A percentile compares a stretch with the other conserved stretches of the same genome.
Conservation (phyloP, 495 filamentous ascomycete genomes). For the Parathielavia appendiculata region DNA sequence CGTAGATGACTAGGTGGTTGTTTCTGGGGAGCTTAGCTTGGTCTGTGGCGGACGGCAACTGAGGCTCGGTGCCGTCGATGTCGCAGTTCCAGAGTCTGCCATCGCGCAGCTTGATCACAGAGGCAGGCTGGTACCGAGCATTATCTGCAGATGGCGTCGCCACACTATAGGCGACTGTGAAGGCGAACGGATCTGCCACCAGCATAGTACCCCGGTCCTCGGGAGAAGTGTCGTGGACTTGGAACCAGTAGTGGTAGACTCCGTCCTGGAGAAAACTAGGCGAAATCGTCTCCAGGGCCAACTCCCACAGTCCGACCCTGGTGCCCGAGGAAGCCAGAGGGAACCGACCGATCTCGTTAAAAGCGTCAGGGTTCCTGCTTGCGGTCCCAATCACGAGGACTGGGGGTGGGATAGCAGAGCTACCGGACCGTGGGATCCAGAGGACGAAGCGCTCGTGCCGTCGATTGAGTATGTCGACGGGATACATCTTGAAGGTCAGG, state of each 20-base stretch:
- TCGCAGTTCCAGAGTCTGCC: constrained; percentile 31
- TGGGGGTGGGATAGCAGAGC: background rate
- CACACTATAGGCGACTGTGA: constrained; percentile 27
- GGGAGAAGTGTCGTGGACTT: constrained; percentile 21
- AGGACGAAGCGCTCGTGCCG: constrained; percentile 27
- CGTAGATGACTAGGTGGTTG: constrained; percentile 33
- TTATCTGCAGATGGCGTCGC: background rate
- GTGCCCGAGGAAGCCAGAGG: constrained; percentile 8
- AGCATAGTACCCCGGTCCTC: constrained; percentile 7
- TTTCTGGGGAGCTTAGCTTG: constrained; percentile 28
- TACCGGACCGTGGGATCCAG: constrained; percentile 22
- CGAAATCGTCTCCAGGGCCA: constrained; percentile 18
- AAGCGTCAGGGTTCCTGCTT: background rate
- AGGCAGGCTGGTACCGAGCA: constrained; percentile 20
- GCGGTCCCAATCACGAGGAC: constrained; percentile 21
- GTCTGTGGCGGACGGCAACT: constrained; percentile 5
- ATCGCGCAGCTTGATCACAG: constrained; percentile 27
- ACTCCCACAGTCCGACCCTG: constrained; percentile 24
- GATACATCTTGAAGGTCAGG: constrained; percentile 7
- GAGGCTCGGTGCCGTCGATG: constrained; percentile 24
- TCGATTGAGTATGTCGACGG: constrained; percentile 26
- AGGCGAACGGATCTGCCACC: constrained; percentile 30
- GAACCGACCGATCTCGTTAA: constrained; percentile 15
- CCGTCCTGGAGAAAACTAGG: constrained; percentile 20
- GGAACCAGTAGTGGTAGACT: constrained; percentile 32